Conservation (phyloP, 2,329 filamentous ascomycete genomes). For the Basipetospora chlamydospora region DNA sequence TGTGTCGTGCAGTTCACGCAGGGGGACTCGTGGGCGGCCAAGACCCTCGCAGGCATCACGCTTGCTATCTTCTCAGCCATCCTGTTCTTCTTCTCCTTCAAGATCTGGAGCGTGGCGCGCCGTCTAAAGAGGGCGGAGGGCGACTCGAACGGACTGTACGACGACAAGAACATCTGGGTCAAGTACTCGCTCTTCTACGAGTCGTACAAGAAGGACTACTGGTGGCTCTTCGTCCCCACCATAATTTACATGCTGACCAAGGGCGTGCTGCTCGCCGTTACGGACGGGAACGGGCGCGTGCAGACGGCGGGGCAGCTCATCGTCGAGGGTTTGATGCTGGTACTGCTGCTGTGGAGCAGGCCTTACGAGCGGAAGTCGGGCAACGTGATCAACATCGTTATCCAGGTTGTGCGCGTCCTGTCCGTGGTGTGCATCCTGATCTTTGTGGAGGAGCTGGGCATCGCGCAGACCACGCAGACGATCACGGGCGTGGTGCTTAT, state of each 20-base stretch:
- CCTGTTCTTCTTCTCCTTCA: conserved; percentile 70
- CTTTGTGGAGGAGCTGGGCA: conserved; percentile 85
- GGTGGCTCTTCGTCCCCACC: conserved; percentile 88
- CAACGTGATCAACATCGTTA: conserved; percentile 86
- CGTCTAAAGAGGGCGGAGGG: conserved; percentile 64
- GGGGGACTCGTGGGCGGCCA: conserved; percentile 90
- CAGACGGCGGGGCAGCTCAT: conserved; percentile 70
- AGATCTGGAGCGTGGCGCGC: conserved; percentile 64
- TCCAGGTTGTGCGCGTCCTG: conserved; percentile 76
- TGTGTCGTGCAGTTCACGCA: conserved; percentile 91
- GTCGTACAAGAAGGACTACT: conserved; percentile 83
- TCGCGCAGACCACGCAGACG: conserved; percentile 84
- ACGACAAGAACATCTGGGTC: conserved; percentile 80
- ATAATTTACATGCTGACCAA: conserved; percentile 87
- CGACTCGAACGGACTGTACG: conserved; percentile 58
- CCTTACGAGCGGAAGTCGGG: conserved; percentile 78
- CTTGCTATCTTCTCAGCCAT: conserved; percentile 67
- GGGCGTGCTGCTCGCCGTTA: conserved; percentile 71
- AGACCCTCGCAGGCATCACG: conserved; percentile 67
- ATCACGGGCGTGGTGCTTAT: conserved; percentile 88
- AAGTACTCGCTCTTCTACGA: conserved; percentile 98
- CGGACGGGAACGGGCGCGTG: conserved; percentile 68
- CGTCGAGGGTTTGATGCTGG: conserved; percentile 68
- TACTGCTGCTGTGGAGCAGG: conserved; percentile 66
- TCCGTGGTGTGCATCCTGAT: conserved; percentile 81